Conservation (phyloP, 176 grass and related monocot species). For the Musa beccarii region DNA sequence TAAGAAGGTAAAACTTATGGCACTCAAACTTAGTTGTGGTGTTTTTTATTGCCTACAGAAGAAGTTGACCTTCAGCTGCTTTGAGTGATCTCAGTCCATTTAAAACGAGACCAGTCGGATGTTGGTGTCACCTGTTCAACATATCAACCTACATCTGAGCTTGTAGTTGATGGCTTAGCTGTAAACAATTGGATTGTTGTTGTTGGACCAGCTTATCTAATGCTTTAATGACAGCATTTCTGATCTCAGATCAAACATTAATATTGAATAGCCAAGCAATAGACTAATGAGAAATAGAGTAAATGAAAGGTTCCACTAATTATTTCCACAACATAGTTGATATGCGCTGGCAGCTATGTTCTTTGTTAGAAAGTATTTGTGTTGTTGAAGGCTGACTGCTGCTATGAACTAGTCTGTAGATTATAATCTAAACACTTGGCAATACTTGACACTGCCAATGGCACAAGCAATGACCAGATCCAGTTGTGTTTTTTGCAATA, state of each 20-base stretch:
- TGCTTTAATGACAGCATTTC: constrained; percentile 6
- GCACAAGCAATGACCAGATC: no score
- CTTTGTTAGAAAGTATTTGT: no score
- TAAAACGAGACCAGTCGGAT: neutral
- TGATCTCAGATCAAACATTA: neutral
- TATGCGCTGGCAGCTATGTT: no score
- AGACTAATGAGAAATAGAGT: neutral
- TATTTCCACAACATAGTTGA: neutral
- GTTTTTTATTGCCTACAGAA: neutral
- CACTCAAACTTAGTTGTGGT: neutral
- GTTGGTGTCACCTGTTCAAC: neutral
- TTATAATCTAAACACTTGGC: neutral
- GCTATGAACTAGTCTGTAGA: neutral
- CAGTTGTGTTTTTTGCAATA: no score
- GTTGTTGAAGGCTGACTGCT: neutral
- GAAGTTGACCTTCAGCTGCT: constrained; percentile 15
- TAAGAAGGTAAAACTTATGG: no score
- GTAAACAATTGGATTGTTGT: neutral
- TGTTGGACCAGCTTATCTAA: neutral
- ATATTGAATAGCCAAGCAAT: neutral
- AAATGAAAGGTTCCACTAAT: neutral
- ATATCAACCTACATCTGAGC: neutral
- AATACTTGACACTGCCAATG: no score
- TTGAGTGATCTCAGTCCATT: constrained; percentile 14
- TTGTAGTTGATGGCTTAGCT: neutral